These are phyloP conservation scores for Boletus rubescentipes DNA, from an alignment of 768 basidiomycete species.

Conservation along the genomic window DNA sequence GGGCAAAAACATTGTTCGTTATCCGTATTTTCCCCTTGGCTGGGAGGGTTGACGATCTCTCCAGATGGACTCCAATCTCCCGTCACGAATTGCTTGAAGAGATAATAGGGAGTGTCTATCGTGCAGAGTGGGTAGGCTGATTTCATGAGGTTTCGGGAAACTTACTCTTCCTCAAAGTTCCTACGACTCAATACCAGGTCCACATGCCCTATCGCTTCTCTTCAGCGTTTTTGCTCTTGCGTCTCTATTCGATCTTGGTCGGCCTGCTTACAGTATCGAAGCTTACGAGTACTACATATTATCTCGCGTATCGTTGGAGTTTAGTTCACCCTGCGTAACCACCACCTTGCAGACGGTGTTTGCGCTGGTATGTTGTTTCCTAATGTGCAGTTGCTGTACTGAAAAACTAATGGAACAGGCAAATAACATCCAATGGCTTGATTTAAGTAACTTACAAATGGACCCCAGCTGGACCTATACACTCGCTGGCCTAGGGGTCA, in stretches of 20 bases:
- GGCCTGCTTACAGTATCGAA: conserved; percentile 48
- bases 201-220: conserved; percentile 61
- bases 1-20: conserved; percentile 57
- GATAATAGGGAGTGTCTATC: conserved; percentile 54
- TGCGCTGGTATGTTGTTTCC: conserved; percentile 45
- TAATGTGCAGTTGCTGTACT: background rate
- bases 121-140: conserved; percentile 41
- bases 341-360: conserved; percentile 59
- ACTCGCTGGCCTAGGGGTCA: conserved; percentile 57
- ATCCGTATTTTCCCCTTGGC: background rate
- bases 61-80: conserved; percentile 54
- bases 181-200: conserved; percentile 37
- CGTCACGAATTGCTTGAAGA: conserved; percentile 57
- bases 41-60: background rate
- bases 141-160: background rate
- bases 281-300: conserved; percentile 65
- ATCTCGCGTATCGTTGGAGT: conserved; percentile 50
- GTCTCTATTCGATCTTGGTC: conserved; percentile 54
- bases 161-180: conserved; percentile 31
- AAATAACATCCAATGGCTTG: conserved; percentile 49
- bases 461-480: conserved; percentile 53
- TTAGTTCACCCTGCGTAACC: conserved; percentile 43
- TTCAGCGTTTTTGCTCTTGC: conserved; percentile 68
- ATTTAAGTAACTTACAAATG: conserved; percentile 52
- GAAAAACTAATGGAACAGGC: conserved; percentile 26